These are phyloP conservation scores for Croton laevigatus DNA, from an alignment of 441 rosid genomes.

Conservation along the genomic window DNA sequence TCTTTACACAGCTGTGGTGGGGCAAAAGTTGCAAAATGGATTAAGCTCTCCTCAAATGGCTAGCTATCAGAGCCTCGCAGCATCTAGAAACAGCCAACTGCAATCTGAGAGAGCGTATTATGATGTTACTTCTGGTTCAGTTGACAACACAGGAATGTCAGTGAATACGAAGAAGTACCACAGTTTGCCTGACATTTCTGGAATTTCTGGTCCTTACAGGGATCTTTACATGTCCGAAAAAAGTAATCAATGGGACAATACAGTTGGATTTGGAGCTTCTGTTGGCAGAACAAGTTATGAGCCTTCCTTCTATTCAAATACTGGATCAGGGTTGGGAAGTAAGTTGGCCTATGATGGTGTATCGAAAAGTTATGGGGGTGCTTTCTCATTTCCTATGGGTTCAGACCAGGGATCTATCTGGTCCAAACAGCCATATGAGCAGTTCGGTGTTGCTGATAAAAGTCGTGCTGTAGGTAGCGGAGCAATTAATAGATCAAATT, in stretches of 20 bases:
- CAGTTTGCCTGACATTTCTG: constrained; percentile 89
- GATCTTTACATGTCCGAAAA: constrained; percentile 46
- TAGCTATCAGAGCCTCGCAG: constrained; percentile 54
- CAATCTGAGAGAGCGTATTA: constrained; percentile 52
- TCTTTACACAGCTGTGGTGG: constrained; percentile 43
- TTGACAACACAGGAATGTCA: constrained; percentile 36
- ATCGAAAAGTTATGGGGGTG: constrained; percentile 50
- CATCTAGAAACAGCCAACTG: constrained; percentile 49
- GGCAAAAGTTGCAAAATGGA: constrained; percentile 65
- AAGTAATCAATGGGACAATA: constrained; percentile 49
- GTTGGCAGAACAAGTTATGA: constrained; percentile 47
- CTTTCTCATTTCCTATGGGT: constrained; percentile 35
- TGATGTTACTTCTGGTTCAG: constrained; percentile 44
- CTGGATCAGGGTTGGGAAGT: constrained; percentile 48
- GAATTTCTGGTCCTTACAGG: constrained; percentile 52
- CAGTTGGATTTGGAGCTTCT: constrained; percentile 51
- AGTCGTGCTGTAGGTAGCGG: constrained; percentile 47
- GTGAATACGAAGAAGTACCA: constrained; percentile 67
- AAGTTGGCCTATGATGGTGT: constrained; percentile 45
- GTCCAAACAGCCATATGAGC: constrained; percentile 97
- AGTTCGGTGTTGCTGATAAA: constrained; percentile 83
- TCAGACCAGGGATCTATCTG: constrained; percentile 72
- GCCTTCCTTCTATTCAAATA: constrained; percentile 40
- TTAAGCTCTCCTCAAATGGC: constrained; percentile 50
- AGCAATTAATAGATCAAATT: constrained; percentile 45